Evolutionary conservation across 192 early-diverging fungal species (phyloP).

Genomic region (Umbelopsis isabellina): DNA sequence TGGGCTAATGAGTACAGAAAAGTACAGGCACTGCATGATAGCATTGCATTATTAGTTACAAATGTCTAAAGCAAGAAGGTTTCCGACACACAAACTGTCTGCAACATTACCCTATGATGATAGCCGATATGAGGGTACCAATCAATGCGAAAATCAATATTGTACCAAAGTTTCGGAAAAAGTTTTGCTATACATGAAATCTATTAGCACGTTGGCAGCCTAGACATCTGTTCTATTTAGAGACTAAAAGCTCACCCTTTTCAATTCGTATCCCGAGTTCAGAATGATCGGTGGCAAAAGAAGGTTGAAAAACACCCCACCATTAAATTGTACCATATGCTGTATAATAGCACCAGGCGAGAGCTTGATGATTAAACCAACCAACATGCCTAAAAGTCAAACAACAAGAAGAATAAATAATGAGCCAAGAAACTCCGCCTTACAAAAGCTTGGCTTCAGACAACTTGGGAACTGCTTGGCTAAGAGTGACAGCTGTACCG

Average conservation of each 20-base stretch:
- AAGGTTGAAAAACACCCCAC: slow-evolving; percentile 94
- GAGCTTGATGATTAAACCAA: slow-evolving; percentile 66
- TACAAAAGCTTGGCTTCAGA: not conserved
- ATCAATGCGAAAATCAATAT: slow-evolving; percentile 93
- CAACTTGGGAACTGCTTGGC: not conserved
- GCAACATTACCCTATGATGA: slow-evolving; percentile 78
- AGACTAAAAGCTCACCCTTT: slow-evolving; percentile 59
- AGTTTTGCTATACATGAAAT: slow-evolving; percentile 54
- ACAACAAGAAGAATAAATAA: not conserved
- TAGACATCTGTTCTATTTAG: not conserved
- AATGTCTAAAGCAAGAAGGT: not conserved
- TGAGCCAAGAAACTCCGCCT: not conserved
- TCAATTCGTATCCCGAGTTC: slow-evolving; percentile 95
- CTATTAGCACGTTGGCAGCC: not conserved
- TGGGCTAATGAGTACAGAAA: slow-evolving; percentile 73
- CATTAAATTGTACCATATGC: slow-evolving; percentile 89
- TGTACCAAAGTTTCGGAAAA: slow-evolving; percentile 87
- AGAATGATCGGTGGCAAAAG: slow-evolving; percentile 96
- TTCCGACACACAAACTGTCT: not conserved
- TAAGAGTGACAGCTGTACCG: not conserved
- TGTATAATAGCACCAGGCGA: slow-evolving; percentile 62
- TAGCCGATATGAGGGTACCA: slow-evolving; percentile 89
- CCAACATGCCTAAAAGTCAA: slow-evolving; percentile 60
- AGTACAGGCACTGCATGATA: slow-evolving; percentile 54
- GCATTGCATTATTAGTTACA: slow-evolving; percentile 18